A percentile compares a stretch with the other conserved stretches of the same genome.
Conservation (phyloP, 2,329 filamentous ascomycete species). For the Leptoxyphium fumago region DNA sequence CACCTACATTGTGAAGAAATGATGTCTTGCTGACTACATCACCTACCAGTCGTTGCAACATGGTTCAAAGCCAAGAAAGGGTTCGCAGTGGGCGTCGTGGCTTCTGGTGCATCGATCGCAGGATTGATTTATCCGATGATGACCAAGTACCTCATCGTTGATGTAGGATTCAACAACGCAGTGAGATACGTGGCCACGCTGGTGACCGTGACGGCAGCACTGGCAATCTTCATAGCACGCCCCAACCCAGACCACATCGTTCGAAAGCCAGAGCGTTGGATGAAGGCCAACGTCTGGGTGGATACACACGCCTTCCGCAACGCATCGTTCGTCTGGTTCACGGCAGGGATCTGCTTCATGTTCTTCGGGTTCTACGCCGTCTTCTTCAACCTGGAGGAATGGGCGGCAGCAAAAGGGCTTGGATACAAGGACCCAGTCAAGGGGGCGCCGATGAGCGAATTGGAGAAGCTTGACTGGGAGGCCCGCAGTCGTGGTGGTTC, state of each 20-base stretch:
- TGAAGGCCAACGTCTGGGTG: conserved; percentile 21
- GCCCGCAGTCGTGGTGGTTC: conserved; percentile 5
- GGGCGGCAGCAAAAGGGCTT: conserved; percentile 30
- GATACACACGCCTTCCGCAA: conserved; percentile 31
- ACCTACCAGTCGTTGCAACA: conserved; percentile 28
- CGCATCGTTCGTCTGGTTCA: conserved; percentile 29
- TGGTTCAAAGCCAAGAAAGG: conserved; percentile 35
- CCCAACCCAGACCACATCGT: conserved; percentile 28
- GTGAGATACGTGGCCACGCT: conserved; percentile 27
- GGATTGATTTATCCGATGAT: conserved; percentile 31
- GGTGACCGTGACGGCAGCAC: conserved; percentile 25
- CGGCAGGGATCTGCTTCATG: conserved; percentile 30
- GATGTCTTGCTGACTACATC: conserved; percentile 1
- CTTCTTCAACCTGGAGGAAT: conserved; percentile 40
- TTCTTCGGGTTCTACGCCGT: conserved; percentile 39
- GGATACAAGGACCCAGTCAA: conserved; percentile 21
- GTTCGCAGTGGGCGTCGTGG: conserved; percentile 35
- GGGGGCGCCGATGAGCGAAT: conserved; percentile 3
- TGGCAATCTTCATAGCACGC: conserved; percentile 27
- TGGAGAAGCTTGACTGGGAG: conserved; percentile 9
- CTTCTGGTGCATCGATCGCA: conserved; percentile 33
- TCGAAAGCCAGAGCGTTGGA: conserved; percentile 26
- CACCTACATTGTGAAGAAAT: not conserved
- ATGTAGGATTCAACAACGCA: conserved; percentile 31
- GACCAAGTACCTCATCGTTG: conserved; percentile 28